A percentile compares a stretch with the other conserved stretches of the same genome.
Conservation (phyloP, 2,329 filamentous ascomycete genomes). For the Ophiostoma ulmi region DNA sequence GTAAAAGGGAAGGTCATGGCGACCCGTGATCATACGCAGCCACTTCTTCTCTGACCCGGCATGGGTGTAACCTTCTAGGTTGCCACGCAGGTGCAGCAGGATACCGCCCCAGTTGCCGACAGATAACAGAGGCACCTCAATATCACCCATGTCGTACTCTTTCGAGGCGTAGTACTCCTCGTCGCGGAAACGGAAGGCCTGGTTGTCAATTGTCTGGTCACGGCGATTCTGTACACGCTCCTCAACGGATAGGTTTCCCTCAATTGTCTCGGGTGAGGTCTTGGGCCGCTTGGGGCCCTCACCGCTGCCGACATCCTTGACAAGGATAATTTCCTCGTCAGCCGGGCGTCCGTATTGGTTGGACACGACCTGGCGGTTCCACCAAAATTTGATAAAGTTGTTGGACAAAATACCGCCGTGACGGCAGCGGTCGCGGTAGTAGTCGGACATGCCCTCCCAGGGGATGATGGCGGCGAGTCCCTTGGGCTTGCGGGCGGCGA, state of each 20-base stretch:
- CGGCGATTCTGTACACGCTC: conserved; percentile 45
- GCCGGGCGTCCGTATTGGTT: conserved; percentile 61
- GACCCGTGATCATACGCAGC: conserved; percentile 62
- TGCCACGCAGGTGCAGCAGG: conserved; percentile 62
- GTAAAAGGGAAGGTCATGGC: conserved; percentile 69
- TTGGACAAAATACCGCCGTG: conserved; percentile 59
- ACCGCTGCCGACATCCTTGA: background rate
- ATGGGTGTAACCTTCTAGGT: conserved; percentile 59
- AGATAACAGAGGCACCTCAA: conserved; percentile 60
- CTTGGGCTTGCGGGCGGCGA: conserved; percentile 44
- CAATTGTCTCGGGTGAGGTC: conserved; percentile 42
- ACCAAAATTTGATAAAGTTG: conserved; percentile 59
- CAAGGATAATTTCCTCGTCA: conserved; percentile 20
- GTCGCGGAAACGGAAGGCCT: conserved; percentile 53
- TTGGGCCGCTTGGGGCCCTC: background rate
- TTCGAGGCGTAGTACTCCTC: conserved; percentile 60
- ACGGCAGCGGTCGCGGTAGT: conserved; percentile 52
- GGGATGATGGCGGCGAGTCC: conserved; percentile 46
- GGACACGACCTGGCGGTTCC: conserved; percentile 59
- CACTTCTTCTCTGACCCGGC: conserved; percentile 65
- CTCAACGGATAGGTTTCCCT: conserved; percentile 53
- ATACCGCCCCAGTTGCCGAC: conserved; percentile 71
- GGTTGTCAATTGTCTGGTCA: conserved; percentile 46
- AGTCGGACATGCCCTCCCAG: conserved; percentile 52
- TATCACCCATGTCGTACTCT: conserved; percentile 60